phyloP scores from a whole-genome alignment of 2,329 filamentous ascomycete genomes.

The Penicillium sp. region DNA sequence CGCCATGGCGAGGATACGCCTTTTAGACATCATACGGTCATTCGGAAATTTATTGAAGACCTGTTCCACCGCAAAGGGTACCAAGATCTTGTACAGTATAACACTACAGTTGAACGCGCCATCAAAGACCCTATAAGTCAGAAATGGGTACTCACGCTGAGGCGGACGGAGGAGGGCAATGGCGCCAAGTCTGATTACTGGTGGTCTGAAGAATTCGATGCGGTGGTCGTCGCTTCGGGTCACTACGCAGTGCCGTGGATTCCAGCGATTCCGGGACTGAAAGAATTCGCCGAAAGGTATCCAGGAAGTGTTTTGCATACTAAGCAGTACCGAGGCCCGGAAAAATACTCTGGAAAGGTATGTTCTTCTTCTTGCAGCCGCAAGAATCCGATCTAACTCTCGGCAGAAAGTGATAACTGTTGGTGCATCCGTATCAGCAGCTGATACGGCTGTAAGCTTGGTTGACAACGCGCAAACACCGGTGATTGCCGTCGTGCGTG shows the following conservation, averaged over 20 bases:
- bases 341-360: constrained; percentile 44
- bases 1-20: constrained; percentile 60
- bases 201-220: constrained; percentile 66
- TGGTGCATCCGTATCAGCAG: constrained; percentile 65
- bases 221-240: constrained; percentile 61
- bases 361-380: too few relatives aligned
- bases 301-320: constrained; percentile 45
- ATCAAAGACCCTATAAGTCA: constrained; percentile 49
- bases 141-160: constrained; percentile 58
- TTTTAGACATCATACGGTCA: constrained; percentile 62
- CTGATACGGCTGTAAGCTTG: constrained; percentile 61
- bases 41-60: constrained; percentile 59
- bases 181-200: constrained; percentile 53
- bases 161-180: constrained; percentile 34
- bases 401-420: constrained; percentile 61
- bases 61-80: constrained; percentile 58
- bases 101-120: constrained; percentile 63
- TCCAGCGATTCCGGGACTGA: constrained; percentile 45
- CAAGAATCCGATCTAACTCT: not conserved
- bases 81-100: constrained; percentile 46
- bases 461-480: constrained; percentile 49
- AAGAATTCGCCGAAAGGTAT: constrained; percentile 39
- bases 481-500: constrained; percentile 56
- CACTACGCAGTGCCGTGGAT: constrained; percentile 61
- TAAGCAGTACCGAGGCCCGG: constrained; percentile 41